phyloP scores from a whole-genome alignment of 2,329 filamentous ascomycete genomes.

The Diplocarpon mali region DNA sequence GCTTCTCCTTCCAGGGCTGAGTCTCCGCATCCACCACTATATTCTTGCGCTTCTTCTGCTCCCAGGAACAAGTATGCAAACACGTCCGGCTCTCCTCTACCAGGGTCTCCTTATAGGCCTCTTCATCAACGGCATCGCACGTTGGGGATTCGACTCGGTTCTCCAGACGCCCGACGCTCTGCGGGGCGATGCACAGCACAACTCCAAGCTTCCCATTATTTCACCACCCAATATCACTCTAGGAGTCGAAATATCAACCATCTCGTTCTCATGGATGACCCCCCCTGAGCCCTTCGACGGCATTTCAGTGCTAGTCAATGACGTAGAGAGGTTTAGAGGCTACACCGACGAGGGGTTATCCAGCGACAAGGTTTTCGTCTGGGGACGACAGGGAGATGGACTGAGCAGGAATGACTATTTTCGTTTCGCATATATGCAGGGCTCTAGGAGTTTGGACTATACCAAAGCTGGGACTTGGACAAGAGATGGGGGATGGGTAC shows the following conservation, averaged over 20 bases:
- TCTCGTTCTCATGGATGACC: constrained; percentile 27
- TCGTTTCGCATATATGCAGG: constrained; percentile 62
- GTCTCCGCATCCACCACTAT: constrained; percentile 89
- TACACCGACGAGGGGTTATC: constrained; percentile 46
- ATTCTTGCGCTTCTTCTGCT: constrained; percentile 78
- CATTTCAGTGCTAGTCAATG: constrained; percentile 71
- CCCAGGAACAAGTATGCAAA: constrained; percentile 82
- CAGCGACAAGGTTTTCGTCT: constrained; percentile 43
- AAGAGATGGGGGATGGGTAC: constrained; percentile 49
- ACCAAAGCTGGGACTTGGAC: constrained; percentile 66
- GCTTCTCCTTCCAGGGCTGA: constrained; percentile 62
- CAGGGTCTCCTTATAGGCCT: constrained; percentile 84
- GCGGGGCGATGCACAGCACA: constrained; percentile 53
- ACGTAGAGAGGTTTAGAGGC: constrained; percentile 69
- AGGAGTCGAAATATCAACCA: constrained; percentile 36
- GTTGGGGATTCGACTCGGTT: constrained; percentile 87
- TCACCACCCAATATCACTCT: constrained; percentile 36
- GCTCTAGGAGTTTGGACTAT: constrained; percentile 55
- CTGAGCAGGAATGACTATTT: constrained; percentile 57
- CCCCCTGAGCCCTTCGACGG: constrained; percentile 53
- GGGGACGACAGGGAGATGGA: constrained; percentile 37
- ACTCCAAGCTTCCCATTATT: constrained; percentile 48
- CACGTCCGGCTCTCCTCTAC: constrained; percentile 71
- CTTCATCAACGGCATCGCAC: constrained; percentile 86
- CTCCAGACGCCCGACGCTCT: constrained; percentile 71